Evolutionary conservation across 805 yeast species (phyloP), one percentile per base, ranked within the genome.

Genomic region (Debaryomyces maramus): DNA sequence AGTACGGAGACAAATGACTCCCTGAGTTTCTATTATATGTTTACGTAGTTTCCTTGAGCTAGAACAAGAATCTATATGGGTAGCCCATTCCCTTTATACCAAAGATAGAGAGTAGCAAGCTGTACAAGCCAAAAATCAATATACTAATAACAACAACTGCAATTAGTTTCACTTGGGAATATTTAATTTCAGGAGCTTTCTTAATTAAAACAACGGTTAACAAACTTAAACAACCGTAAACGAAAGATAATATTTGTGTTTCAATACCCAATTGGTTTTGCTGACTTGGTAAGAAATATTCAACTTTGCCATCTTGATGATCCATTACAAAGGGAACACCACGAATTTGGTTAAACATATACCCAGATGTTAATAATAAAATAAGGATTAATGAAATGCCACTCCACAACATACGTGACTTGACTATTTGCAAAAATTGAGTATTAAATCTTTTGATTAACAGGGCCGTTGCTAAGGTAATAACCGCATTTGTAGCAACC

Each of bases 321-420:
- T 67, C 72, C 48, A 74, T 73, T 30, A 83, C 70, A 56, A 83
- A 86, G 64, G 75, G 89, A 5, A 83, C 73, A 27, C 77, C 76
- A 61, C 97, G 80, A 47, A 93, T 93, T 50, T 78, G 77, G 61
- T 88, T 90, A 75, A 81, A 93, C 99, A 93, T 93, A 65, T 89
- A 85, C 13, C 99, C 99, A 6, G 91, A 72, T 34, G 78, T 80
- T 71, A 90, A 86, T 50, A 89, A 65, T 44, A 90, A 67, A 26
- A 87, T 75, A 14, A 77, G 51, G 41, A 85, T 67, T n/a, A 86
- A 69, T 3, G 86, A 74, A 8, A 77, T 32, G 2, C 80, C 77
- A 32, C 86, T 84, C 97, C 98, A 93, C 28, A 86, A 55, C 35
- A 75, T 65, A 50, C 73, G 81, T 29, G 79, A 75, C 18, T 67